phyloP scores from a whole-genome alignment of 2,329 filamentous ascomycete species.

The Drechslerella coelobrocha region DNA sequence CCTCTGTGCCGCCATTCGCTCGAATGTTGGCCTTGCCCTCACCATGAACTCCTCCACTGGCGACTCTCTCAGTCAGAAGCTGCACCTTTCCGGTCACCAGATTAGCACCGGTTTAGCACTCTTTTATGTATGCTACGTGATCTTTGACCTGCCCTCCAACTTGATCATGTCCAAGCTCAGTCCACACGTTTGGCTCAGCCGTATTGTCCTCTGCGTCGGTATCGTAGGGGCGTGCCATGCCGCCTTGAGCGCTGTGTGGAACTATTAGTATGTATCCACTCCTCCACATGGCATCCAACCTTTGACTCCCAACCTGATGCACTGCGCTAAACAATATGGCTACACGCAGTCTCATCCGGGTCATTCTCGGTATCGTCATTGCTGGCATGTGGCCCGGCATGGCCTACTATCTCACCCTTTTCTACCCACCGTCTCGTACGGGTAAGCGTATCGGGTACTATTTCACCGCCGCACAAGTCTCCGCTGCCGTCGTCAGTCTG shows the following conservation, averaged over 20 bases:
- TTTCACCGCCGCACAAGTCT: constrained; percentile 87
- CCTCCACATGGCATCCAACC: background rate
- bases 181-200: constrained; percentile 87
- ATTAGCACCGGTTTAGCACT: constrained; percentile 83
- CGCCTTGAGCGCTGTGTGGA: constrained; percentile 81
- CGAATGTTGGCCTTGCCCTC: constrained; percentile 90
- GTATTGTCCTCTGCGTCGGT: constrained; percentile 86
- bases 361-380: constrained; percentile 84
- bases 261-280: constrained; percentile 69
- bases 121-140: constrained; percentile 90
- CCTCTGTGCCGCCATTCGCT: constrained; percentile 87
- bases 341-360: constrained; percentile 70
- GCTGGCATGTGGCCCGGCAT: constrained; percentile 96
- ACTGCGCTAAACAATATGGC: constrained; percentile 41
- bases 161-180: constrained; percentile 84
- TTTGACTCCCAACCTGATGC: constrained; percentile 10
- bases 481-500: constrained; percentile 84
- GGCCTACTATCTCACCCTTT: constrained; percentile 89
- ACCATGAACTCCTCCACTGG: constrained; percentile 79
- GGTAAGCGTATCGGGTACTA: constrained; percentile 89
- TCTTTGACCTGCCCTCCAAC: constrained; percentile 89
- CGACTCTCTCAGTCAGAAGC: constrained; percentile 76
- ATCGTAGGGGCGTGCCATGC: constrained; percentile 83
- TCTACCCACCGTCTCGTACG: constrained; percentile 85
- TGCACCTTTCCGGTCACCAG: constrained; percentile 75